Evolutionary conservation across 352 stramenopile species (phyloP).

Genomic region (Globisporangium iwayamae): DNA sequence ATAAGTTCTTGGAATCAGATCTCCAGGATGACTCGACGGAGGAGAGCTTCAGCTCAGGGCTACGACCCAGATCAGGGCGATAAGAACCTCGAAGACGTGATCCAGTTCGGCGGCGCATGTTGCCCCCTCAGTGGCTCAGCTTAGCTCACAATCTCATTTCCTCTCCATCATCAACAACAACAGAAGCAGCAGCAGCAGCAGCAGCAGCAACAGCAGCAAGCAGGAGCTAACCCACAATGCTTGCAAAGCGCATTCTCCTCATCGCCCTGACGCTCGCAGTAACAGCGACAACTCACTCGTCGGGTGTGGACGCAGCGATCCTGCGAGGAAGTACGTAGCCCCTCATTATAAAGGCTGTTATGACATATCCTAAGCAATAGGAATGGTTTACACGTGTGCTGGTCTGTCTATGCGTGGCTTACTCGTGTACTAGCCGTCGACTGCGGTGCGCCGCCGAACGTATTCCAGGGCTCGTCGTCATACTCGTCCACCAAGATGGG

Average conservation of each 20-base stretch:
- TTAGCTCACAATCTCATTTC: neutral
- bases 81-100: neutral
- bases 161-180: neutral
- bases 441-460: conserved; percentile 22
- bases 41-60: neutral
- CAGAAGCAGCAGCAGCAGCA: too few species aligned
- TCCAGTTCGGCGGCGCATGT: neutral
- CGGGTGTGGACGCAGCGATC: neutral
- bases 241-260: neutral
- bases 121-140: too few species aligned
- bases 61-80: neutral
- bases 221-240: neutral
- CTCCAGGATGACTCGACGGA: neutral
- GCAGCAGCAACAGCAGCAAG: neutral
- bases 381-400: too few species aligned
- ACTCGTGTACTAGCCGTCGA: conserved; percentile 1
- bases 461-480: conserved; percentile 42
- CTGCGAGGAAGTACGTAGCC: conserved; percentile 9
- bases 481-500: conserved; percentile 34
- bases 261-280: neutral
- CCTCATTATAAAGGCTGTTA: neutral
- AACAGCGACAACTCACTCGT: neutral
- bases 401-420: neutral
- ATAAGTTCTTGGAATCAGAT: neutral
- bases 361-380: too few species aligned